These are phyloP conservation scores for Dryadomyces quercus-mongolicae DNA, from an alignment of 2,329 filamentous ascomycete genomes.

Conservation along the genomic window DNA sequence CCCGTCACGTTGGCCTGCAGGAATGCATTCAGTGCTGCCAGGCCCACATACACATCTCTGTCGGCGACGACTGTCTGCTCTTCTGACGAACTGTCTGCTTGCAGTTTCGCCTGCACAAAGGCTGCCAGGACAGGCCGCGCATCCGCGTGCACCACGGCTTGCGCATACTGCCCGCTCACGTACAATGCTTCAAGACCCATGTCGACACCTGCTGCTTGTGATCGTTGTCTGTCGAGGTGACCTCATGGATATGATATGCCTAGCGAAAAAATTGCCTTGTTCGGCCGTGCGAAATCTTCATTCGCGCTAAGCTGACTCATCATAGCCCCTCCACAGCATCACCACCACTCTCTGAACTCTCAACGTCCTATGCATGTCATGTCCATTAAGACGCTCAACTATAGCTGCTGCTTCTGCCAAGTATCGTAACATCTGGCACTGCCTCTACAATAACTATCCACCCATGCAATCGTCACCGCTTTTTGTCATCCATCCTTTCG, in stretches of 20 bases:
- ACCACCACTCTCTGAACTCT: not conserved
- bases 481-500: no score
- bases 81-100: not conserved
- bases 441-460: no score
- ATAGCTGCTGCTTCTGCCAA: no score
- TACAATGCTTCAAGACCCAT: conserved; percentile 6
- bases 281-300: not conserved
- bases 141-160: conserved; percentile 3
- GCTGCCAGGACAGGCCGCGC: not conserved
- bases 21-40: conserved; percentile 65
- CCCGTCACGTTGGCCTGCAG: conserved; percentile 82
- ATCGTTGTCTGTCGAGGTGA: not conserved
- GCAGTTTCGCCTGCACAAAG: conserved; percentile 3
- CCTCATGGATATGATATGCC: no score
- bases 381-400: no score
- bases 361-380: no score
- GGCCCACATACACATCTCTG: conserved; percentile 34
- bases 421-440: no score
- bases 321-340: not conserved
- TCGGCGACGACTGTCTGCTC: not conserved
- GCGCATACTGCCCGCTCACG: conserved; percentile 6
- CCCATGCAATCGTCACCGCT: no score
- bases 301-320: not conserved
- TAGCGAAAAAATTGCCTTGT: no score
- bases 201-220: not conserved